A percentile compares a stretch with the other conserved stretches of the same genome.
Evolutionary conservation across 768 basidiomycete genomes (phyloP).

Genomic region (Rhizopogon vesiculosus): DNA sequence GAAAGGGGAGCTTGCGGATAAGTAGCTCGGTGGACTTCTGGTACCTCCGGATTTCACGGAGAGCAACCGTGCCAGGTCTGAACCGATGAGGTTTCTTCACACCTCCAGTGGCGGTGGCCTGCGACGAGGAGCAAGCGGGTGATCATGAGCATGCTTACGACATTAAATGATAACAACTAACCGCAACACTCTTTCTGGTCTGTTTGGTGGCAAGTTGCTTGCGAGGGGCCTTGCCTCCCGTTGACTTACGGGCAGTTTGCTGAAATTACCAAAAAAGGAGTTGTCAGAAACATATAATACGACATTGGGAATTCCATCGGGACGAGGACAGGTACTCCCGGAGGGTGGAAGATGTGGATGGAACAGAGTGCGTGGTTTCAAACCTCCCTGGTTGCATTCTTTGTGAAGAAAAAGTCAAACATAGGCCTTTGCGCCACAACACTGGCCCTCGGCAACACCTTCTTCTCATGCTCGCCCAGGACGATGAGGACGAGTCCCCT

Average conservation of each 20-base stretch:
- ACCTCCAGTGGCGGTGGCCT: constrained; percentile 71
- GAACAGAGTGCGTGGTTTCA: constrained; percentile 14
- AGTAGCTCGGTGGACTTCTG: constrained; percentile 82
- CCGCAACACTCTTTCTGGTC: constrained; percentile 31
- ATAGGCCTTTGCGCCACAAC: constrained; percentile 4
- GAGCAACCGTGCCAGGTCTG: constrained; percentile 75
- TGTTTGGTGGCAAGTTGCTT: constrained; percentile 83
- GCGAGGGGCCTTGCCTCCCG: constrained; percentile 81
- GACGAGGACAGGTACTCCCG: not conserved
- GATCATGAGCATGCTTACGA: not conserved
- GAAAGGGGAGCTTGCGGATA: constrained; percentile 83
- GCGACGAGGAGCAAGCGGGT: constrained; percentile 22
- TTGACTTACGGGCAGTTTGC: constrained; percentile 87
- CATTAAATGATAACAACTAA: constrained; percentile 3
- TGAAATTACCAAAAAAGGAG: constrained; percentile 38
- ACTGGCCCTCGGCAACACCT: constrained; percentile 1
- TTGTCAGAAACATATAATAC: constrained; percentile 18
- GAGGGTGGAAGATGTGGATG: constrained; percentile 8
- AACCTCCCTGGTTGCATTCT: constrained; percentile 14
- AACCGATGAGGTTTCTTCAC: constrained; percentile 90
- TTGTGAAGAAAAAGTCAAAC: constrained; percentile 6
- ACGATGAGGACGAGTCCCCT: not conserved
- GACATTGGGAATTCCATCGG: constrained; percentile 18
- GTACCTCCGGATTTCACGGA: constrained; percentile 81
- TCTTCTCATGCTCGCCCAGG: constrained; percentile 3